Evolutionary conservation across 306 rosid genomes (phyloP), one percentile per base, ranked within the genome.

Genomic region (Casuarina glauca): DNA sequence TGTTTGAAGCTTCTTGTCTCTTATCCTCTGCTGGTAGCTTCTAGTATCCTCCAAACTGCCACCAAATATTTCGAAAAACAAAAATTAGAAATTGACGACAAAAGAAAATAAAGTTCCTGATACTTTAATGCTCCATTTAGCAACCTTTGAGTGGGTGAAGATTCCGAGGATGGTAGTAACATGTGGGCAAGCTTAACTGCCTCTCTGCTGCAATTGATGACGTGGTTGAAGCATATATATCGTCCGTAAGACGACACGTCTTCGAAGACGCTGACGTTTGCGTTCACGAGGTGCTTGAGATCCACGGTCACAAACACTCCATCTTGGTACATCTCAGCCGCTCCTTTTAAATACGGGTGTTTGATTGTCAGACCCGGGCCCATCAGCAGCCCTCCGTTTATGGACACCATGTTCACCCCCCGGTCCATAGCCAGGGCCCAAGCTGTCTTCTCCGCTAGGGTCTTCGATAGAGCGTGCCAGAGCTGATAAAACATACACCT

Each of bases 381-480:
- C 73, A 84, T 75, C 38, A 78, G n/a, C 12, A 84, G 76, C 55
- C 88, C 85, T 2, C 78, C 83, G 5, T 75, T 81, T 19, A 81
- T 63, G 32, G 83, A 78, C 64, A 85, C 85, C 85, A 85, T 81
- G 66, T 75, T 75, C 58, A 85, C 55, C 32, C 83, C 88, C 54
- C 81, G 66, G 57, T 85, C 88, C 88, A 81, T 85, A 4, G 88
- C 85, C 1, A 72, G 64, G 3, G 97, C 98, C 92, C 96, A 93
- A 0, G 97, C 97, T 2, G 91, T 87, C 82, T 86, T 93, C 84
- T 93, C 98, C 2, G 97, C 83, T 41, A 89, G 66, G 51, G 98
- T 90, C 77, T 93, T 93, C 6, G 98, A 90, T 73, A 91, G 78
- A 39, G 88, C 97, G 26, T 90, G 97, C 98, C 98, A 93, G 67